Evolutionary conservation across 1,139 yeast genomes (phyloP), one percentile per base, ranked within the genome.

Genomic region (Hanseniaspora uvarum): DNA sequence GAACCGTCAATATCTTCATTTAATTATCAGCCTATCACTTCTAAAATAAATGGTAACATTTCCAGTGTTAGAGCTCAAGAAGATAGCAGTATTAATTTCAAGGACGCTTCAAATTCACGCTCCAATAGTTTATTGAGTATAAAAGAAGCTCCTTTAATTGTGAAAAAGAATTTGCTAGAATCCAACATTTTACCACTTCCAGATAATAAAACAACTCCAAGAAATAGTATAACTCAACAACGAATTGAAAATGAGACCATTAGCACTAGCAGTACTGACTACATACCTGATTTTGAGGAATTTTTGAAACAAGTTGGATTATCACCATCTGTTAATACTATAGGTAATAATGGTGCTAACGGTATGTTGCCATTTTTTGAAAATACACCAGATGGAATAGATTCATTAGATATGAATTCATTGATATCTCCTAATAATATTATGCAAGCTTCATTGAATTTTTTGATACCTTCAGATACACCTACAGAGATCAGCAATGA

Each of bases 211-310:
- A 23, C 18, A 10, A 39, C 43, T 12, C 43, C 60, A 63, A 24
- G 65, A 60, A 43, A 46, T 24, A 23, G 43, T 51, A n/a, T 57
- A 58, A 19, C 57, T 57, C 3, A 19, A 10, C 36, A 37, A 40
- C 16, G n/a, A 18, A 7, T 12, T 5, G 46, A 39, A 3, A 18
- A 12, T 12, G 46, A 39, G 10, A 39, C 38, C 1, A 39, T 26
- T 7, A 21, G n/a, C 6, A n/a, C n/a, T n/a, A 36, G 53, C 18
- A 49, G 53, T 36, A 47, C 30, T 5, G 58, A 61, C 26, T 56
- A 59, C 39, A 60, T 63, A 3, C 67, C 67, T n/a, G 65, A 63
- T 37, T 64, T 64, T 39, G 68, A 65, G 40, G 68, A 65, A 53
- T 65, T 65, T 54, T 58, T 64, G 53, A 61, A 61, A 47, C 65